Evolutionary conservation across 306 rosid genomes (phyloP).

Genomic region (Casuarina glauca): DNA sequence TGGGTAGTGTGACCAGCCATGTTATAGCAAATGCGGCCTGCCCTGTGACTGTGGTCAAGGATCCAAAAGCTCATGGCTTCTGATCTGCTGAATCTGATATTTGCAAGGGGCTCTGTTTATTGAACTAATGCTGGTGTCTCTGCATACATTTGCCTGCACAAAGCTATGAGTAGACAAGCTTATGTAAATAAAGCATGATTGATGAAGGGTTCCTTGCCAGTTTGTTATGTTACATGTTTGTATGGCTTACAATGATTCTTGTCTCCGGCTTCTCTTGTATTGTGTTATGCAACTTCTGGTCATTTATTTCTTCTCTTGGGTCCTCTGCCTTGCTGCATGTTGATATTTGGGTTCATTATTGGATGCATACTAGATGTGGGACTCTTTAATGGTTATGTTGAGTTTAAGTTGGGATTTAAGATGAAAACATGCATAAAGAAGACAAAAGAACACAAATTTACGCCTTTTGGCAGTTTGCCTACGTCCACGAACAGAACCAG

Average conservation of each 20-base stretch:
- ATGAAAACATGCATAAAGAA: no score
- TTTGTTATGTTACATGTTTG: conserved; percentile 1
- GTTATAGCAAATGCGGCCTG: conserved; percentile 46
- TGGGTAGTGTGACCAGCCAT: conserved; percentile 58
- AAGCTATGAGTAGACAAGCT: neutral
- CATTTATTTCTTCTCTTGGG: no score
- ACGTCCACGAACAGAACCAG: no score
- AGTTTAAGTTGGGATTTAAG: no score
- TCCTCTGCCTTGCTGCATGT: no score
- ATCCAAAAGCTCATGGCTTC: conserved; percentile 21
- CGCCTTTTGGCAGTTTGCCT: no score
- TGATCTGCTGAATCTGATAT: conserved; percentile 16
- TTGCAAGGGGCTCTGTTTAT: neutral
- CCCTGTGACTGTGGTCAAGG: conserved; percentile 52
- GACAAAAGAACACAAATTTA: no score
- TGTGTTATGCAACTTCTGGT: no score
- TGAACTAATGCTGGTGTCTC: neutral
- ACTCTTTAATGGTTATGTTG: no score
- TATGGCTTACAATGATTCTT: conserved; percentile 13
- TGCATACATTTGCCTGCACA: neutral
- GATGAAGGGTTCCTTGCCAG: neutral
- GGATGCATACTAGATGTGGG: no score
- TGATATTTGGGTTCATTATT: no score
- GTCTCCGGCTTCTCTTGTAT: neutral
- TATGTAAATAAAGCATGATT: neutral